phyloP scores from a whole-genome alignment of 2,329 filamentous ascomycete genomes.

The Penicillium sp. region DNA sequence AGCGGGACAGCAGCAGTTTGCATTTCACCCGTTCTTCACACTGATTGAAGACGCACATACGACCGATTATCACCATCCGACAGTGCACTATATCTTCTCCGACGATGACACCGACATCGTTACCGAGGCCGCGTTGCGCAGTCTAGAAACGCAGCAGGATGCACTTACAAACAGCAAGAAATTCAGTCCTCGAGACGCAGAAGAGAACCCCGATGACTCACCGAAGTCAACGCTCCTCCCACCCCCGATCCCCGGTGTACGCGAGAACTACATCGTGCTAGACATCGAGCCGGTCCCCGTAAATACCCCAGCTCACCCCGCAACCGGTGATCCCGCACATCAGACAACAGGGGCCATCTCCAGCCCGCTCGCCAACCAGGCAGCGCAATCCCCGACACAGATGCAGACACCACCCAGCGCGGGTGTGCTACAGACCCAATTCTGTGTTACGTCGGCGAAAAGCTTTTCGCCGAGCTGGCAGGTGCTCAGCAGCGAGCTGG shows the following conservation, averaged over 20 bases:
- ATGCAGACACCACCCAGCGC: slow-evolving; percentile 3
- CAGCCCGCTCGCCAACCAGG: slow-evolving; percentile 25
- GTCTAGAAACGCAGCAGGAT: slow-evolving; percentile 49
- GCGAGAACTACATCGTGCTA: slow-evolving; percentile 57
- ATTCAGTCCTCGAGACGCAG: slow-evolving; percentile 14
- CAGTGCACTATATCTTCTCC: slow-evolving; percentile 86
- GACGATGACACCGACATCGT: slow-evolving; percentile 83
- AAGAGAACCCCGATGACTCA: slow-evolving; percentile 17
- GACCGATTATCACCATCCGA: slow-evolving; percentile 74
- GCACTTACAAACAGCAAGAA: slow-evolving; percentile 20
- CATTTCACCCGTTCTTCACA: slow-evolving; percentile 80
- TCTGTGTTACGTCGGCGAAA: slow-evolving; percentile 63
- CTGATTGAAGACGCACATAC: slow-evolving; percentile 74
- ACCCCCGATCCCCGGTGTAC: slow-evolving; percentile 45
- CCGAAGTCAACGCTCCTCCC: slow-evolving; percentile 43
- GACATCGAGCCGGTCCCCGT: slow-evolving; percentile 46
- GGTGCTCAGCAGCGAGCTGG: slow-evolving; percentile 54
- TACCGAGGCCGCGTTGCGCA: slow-evolving; percentile 61
- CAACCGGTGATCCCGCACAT: not conserved
- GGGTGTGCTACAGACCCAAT: slow-evolving; percentile 27
- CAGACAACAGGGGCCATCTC: slow-evolving; percentile 14
- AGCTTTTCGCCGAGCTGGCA: slow-evolving; percentile 75
- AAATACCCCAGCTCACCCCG: not conserved
- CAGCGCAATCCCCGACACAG: slow-evolving; percentile 3
- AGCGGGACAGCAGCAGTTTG: slow-evolving; percentile 15